A percentile compares a stretch with the other conserved stretches of the same genome.
Conservation (phyloP, 495 filamentous ascomycete species). For the Lepraria neglecta region DNA sequence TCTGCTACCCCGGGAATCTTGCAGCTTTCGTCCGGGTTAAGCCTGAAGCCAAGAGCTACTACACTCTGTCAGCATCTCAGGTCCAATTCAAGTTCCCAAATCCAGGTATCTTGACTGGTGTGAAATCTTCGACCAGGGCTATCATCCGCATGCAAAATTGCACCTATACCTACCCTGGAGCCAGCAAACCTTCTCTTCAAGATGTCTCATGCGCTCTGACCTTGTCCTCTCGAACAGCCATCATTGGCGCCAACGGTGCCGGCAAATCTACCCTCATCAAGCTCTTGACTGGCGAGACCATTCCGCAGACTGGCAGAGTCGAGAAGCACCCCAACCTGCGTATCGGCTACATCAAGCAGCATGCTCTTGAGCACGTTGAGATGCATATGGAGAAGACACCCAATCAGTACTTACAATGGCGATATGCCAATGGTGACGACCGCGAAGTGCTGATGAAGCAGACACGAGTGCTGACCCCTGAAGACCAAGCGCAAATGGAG, state of each 20-base stretch:
- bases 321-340: constrained; percentile 98
- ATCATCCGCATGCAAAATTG: constrained; percentile 93
- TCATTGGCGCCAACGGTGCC: constrained; percentile 95
- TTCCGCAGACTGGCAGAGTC: constrained; percentile 80
- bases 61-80: constrained; percentile 84
- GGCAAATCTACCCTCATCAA: constrained; percentile 99
- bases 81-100: constrained; percentile 97
- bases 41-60: constrained; percentile 98
- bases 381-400: constrained; percentile 99
- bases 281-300: constrained; percentile 88
- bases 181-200: constrained; percentile 75
- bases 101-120: constrained; percentile 86
- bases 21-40: constrained; percentile 84
- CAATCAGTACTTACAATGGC: constrained; percentile 98
- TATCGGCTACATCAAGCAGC: constrained; percentile 99
- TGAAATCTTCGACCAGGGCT: constrained; percentile 87
- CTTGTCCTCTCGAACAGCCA: constrained; percentile 86
- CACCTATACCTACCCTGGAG: constrained; percentile 82
- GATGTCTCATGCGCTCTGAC: constrained; percentile 82
- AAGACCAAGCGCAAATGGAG: constrained; percentile 84
- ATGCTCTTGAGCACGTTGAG: constrained; percentile 97
- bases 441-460: constrained; percentile 97
- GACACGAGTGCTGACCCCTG: constrained; percentile 78
- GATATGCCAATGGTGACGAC: constrained; percentile 93
- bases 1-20: constrained; percentile 90